Evolutionary conservation across 495 filamentous ascomycete genomes (phyloP).

Genomic region (Pseudomonodictys pantanalensis): DNA sequence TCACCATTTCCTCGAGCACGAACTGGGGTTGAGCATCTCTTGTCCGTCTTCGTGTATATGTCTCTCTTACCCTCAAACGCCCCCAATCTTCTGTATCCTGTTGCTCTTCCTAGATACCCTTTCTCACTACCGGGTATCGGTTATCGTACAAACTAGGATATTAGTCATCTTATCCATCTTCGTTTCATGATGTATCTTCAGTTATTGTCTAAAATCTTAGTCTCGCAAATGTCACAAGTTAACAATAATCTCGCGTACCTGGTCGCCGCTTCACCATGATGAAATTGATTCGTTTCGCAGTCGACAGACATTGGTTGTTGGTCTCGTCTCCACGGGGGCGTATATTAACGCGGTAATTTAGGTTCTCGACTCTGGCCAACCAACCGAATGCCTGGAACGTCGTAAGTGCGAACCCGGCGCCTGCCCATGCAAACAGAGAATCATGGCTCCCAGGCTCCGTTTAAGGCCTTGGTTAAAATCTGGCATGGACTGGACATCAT

Average conservation of each 20-base stretch:
- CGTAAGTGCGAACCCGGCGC: too few species aligned
- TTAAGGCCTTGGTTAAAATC: too few species aligned
- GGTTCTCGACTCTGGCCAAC: not conserved
- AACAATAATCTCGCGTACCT: slow-evolving; percentile 14
- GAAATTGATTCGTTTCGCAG: slow-evolving; percentile 1
- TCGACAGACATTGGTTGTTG: slow-evolving; percentile 8
- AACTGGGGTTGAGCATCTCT: not conserved
- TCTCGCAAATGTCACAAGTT: not conserved
- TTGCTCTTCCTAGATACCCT: not conserved
- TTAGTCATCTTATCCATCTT: too few species aligned
- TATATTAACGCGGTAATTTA: not conserved
- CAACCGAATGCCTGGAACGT: too few species aligned
- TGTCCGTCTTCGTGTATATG: not conserved
- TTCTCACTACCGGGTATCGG: not conserved
- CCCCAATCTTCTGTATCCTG: not conserved
- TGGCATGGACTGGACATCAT: too few species aligned
- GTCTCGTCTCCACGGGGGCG: too few species aligned
- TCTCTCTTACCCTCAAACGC: not conserved
- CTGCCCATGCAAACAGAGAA: not conserved
- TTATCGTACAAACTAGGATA: slow-evolving; percentile 8
- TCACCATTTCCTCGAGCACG: slow-evolving; percentile 8
- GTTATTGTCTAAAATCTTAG: slow-evolving; percentile 16
- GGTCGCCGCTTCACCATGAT: not conserved
- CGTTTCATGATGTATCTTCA: slow-evolving; percentile 24
- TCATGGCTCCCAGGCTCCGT: too few species aligned